Conservation (phyloP, 2,329 filamentous ascomycete genomes). For the Onygena corvina region DNA sequence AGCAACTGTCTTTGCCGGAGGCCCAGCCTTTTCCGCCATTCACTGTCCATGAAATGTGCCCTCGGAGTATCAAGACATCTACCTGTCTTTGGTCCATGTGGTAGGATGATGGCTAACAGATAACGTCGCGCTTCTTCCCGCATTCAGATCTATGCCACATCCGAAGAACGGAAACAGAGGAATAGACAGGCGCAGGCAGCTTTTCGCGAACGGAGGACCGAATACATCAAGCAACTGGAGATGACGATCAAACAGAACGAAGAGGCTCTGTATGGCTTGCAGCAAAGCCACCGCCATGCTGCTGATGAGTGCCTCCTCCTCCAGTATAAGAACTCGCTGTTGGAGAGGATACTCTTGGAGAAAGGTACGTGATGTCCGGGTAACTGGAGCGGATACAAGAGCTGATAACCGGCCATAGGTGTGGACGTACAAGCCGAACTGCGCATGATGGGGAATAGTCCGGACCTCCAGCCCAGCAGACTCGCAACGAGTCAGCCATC, state of each 20-base stretch:
- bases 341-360: conserved; percentile 89
- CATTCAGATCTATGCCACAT: conserved; percentile 86
- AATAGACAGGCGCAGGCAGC: conserved; percentile 96
- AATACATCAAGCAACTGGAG: conserved; percentile 99
- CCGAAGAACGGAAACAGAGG: conserved; percentile 93
- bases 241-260: conserved; percentile 96
- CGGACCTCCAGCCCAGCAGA: conserved; percentile 55
- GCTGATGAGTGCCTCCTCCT: conserved; percentile 97
- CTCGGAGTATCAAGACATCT: too few relatives aligned
- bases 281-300: conserved; percentile 85
- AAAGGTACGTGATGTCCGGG: conserved; percentile 52
- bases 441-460: conserved; percentile 80
- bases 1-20: background rate
- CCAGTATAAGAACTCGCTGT: conserved; percentile 91
- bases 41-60: too few relatives aligned
- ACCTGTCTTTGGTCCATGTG: too few relatives aligned
- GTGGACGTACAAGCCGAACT: conserved; percentile 97
- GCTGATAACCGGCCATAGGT: conserved; percentile 40
- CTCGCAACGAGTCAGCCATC: conserved; percentile 61
- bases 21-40: conserved; percentile 15
- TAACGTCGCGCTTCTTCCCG: background rate
- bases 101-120: background rate
- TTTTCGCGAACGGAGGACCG: conserved; percentile 88
- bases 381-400: background rate
- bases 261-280: conserved; percentile 79